Evolutionary conservation across 371 early-diverging fungal genomes (phyloP).

Genomic region (Smittium culicis): DNA sequence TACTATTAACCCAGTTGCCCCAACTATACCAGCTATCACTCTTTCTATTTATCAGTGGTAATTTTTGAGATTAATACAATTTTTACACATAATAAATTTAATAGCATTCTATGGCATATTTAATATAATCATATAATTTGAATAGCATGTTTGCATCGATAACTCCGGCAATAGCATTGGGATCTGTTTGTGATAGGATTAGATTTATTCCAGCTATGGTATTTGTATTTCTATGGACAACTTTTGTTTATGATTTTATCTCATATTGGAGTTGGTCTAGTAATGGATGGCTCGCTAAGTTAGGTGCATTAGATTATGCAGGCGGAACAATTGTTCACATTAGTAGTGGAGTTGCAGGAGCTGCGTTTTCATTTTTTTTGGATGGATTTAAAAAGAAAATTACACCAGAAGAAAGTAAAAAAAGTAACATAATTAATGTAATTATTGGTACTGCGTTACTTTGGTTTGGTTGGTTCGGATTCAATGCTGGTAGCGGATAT

Average conservation of each 20-base stretch:
- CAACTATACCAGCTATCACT: slow-evolving; percentile 49
- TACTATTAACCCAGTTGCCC: slow-evolving; percentile 39
- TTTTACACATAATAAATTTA: too few species aligned
- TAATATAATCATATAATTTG: neutral
- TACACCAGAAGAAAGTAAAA: slow-evolving; percentile 47
- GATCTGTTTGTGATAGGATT: slow-evolving; percentile 77
- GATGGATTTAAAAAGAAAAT: slow-evolving; percentile 59
- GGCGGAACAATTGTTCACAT: slow-evolving; percentile 90
- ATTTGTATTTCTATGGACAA: slow-evolving; percentile 86
- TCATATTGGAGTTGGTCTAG: slow-evolving; percentile 89
- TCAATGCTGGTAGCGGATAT: slow-evolving; percentile 77
- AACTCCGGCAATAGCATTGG: slow-evolving; percentile 82
- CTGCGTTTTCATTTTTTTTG: slow-evolving; percentile 67
- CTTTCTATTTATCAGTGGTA: slow-evolving; percentile 57
- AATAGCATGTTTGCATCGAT: slow-evolving; percentile 58
- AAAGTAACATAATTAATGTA: slow-evolving; percentile 80
- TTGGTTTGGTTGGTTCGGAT: slow-evolving; percentile 87
- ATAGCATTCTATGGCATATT: too few species aligned
- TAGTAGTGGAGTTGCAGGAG: slow-evolving; percentile 71
- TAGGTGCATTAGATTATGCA: slow-evolving; percentile 72
- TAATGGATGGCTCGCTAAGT: slow-evolving; percentile 61
- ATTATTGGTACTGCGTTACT: slow-evolving; percentile 71
- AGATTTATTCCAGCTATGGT: slow-evolving; percentile 70
- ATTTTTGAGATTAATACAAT: too few species aligned
- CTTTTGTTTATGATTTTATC: slow-evolving; percentile 70